Evolutionary conservation across 768 basidiomycete species (phyloP), one percentile per base, ranked within the genome.

Genomic region (Crepidotus variabilis): DNA sequence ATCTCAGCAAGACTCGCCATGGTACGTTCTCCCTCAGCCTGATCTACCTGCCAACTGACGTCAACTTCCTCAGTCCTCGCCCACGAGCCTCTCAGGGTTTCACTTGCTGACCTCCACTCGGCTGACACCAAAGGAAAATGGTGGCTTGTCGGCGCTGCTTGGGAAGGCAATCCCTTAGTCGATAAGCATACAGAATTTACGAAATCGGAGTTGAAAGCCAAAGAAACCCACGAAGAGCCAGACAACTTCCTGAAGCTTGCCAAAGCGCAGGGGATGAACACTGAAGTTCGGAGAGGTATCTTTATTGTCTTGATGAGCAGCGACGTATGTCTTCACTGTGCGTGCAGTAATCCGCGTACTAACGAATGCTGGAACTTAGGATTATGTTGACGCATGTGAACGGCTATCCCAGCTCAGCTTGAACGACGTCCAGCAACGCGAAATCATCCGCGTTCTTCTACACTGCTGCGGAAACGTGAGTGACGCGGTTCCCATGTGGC

Each of bases 91-190:
- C 77, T 99, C 7, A 87, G 94, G 6, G 85, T 97, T 1, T 86
- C 90, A 0, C 76, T 98, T 21, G 77, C 78, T n/a, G 96, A 98
- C 71, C 79, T 98, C 5, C 90, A 83, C 57, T 82, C 85, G 0
- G 87, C 93, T 1, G 85, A 92, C 55, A 89, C 80, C 10, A 90
- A 86, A 66, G 97, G 95, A 4, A 97, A 97, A 74, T 98, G 97
- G 97, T 98, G 97, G 96, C 79, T 98, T 1, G 92, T 98, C 34
- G 97, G 96, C 16, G 93, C 96, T 1, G 96, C 92, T 0, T 99
- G 96, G 96, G 81, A 82, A 32, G 95, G 95, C 1, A 87, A 98
- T 64, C 95, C 97, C 7, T 80, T 98, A 2, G 78, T 87, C 18
- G 95, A 98, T 55, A 82, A 78, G 46, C 81, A 82, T 56, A 77